Evolutionary conservation across 2,329 filamentous ascomycete genomes (phyloP), one percentile per base, ranked within the genome.

Genomic region (Phoma sp.): DNA sequence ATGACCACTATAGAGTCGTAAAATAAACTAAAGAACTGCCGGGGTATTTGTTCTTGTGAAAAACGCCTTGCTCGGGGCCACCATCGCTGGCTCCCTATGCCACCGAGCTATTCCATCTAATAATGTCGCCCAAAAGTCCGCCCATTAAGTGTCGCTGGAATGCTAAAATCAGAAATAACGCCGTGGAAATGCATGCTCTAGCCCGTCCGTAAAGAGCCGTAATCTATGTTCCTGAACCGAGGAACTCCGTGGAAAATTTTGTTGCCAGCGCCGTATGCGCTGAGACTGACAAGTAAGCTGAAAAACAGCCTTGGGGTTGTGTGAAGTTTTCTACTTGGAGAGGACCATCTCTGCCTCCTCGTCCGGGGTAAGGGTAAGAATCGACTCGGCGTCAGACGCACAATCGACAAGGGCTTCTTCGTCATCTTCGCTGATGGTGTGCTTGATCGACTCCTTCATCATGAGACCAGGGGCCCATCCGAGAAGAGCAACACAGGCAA

Each of bases 401-500:
- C 61, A 56, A 47, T 68, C 65, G 10, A 65, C 61, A 39, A 74
- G 52, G 10, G 63, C 60, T 61, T 74, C 73, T 52, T 74, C 73
- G 23, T 71, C 70, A 11, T 66, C 63, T 4, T 45, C 43, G 52
- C 63, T 64, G 11, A 58, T 49, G 18, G 61, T 40, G 36, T 63
- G 67, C 56, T 65, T 79, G 25, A 80, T 78, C 11, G 83, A 80
- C 66, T 93, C 89, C 32, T 86, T 86, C 75, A 97, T 89, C 71
- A 86, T 86, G 55, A 68, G 62, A 4, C 70, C 68, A 10, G 72
- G 72, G 14, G 66, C 59, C 69, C 72, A 75, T 40, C 93, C 95
- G 11, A 86, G 74, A 9, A 91, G 76, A 30, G 91, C 90, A 29
- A 97, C 86, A 3, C 89, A 67, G 7, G 89, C 91, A 61, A 89